A percentile compares a stretch with the other conserved stretches of the same genome.
These are phyloP conservation scores for Gyromitra esculenta DNA, from an alignment of 2,329 filamentous ascomycete genomes.

Conservation along the genomic window DNA sequence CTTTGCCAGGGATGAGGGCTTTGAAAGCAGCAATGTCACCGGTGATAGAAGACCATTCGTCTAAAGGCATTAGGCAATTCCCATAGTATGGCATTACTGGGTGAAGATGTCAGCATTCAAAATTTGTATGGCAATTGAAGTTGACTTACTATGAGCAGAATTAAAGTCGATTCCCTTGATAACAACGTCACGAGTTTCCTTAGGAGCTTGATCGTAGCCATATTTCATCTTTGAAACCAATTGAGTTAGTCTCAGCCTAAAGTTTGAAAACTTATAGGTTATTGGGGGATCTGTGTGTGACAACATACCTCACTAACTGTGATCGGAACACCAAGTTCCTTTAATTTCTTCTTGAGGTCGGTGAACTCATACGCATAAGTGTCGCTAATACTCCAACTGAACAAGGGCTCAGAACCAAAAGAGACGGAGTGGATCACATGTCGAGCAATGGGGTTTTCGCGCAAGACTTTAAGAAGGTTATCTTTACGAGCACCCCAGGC, in stretches of 20 bases:
- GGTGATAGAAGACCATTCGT: conserved; percentile 31
- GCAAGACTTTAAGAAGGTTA: conserved; percentile 30
- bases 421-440: conserved; percentile 41
- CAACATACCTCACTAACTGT: conserved; percentile 32
- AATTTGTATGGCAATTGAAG: no score
- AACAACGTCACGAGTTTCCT: neutral
- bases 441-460: conserved; percentile 29
- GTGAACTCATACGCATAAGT: conserved; percentile 33
- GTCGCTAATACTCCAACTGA: conserved; percentile 40
- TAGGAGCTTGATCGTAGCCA: conserved; percentile 28
- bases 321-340: conserved; percentile 28
- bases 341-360: conserved; percentile 22
- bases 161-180: conserved; percentile 34
- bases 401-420: conserved; percentile 38
- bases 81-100: conserved; percentile 43
- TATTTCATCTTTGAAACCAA: conserved; percentile 29
- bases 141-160: conserved; percentile 34
- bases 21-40: conserved; percentile 33
- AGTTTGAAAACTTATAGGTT: no score
- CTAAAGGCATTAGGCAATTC: conserved; percentile 20
- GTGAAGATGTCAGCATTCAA: neutral
- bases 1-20: conserved; percentile 22
- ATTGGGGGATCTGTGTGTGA: no score
- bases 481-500: conserved; percentile 39
- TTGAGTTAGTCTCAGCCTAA: neutral